Base-by-base conservation (phyloP, 352 stramenopile species). In the Pythium utonaiense region DNA sequence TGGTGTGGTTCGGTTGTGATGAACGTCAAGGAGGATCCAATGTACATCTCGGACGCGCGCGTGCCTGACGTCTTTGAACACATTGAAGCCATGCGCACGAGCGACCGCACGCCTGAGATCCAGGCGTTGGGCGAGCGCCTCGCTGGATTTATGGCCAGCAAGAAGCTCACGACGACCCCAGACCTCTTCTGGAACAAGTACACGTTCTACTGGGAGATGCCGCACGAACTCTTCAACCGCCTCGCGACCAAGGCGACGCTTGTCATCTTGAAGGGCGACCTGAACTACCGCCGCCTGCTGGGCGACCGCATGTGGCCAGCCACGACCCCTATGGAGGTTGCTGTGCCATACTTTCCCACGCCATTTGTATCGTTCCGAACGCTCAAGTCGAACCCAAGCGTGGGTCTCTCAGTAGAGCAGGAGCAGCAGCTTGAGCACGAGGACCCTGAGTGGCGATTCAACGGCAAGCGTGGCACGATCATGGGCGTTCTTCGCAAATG, bases 211-310 rank as follows among this genome's bases (percentile, higher is more conserved):
- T 91, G 76, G 66, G 81, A 91, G 19, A 76, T 91, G 66, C 75
- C 77, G 0, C 33, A 45, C 6, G 54, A 75, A 27, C 38, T 90
- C 13, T 56, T 63, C 9, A 58, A 44, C 21, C 66, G 63, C 2
- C 25, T 91, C 1, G 28, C 42, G 3, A 38, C n/a, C 0, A 69
- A 83, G 7, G 70, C 76, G 21, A 70, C 91, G 44, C 77, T 99
- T 21, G 89, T 97, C 47, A 97, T 99, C 73, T 77, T 98, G 16
- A 99, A 99, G 73, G 96, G 96, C 19, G 96, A 99, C 69, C 90
- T 97, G 38, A 99, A 99, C 69, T 99, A 99, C 73, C 83, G 96
- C n/a, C 86, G 96, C 7, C 62, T 99, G 16, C 70, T 98, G 1
- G 95, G 95, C 6, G 97, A 99, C 68, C 80, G 93, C 27, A 67